Evolutionary conservation across 108 stramenopile genomes (phyloP).

Genomic region (Nannochloropsis gaditana): DNA sequence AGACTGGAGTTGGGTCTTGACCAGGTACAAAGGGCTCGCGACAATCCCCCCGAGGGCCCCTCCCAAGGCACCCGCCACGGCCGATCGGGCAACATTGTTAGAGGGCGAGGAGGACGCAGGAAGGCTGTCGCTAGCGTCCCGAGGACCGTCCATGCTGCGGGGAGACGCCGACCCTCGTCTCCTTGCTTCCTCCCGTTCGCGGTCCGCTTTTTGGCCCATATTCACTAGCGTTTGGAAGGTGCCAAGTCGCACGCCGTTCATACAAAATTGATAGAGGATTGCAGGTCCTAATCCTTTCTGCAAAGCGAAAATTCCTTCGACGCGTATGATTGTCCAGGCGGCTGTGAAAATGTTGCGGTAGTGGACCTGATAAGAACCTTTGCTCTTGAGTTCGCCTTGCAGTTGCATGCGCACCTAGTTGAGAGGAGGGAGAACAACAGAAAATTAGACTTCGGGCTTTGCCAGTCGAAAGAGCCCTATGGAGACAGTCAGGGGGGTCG

Average conservation of each 20-base stretch:
- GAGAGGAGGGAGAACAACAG: background rate
- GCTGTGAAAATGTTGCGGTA: background rate
- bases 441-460: background rate
- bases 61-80: background rate
- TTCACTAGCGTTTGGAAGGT: background rate
- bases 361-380: conserved; percentile 2
- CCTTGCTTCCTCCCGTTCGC: background rate
- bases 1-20: conserved; percentile 3
- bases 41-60: background rate
- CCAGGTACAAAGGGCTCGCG: background rate
- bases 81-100: background rate
- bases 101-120: too few species aligned
- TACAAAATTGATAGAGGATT: background rate
- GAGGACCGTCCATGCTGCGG: background rate
- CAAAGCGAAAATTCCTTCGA: background rate
- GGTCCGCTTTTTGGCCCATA: background rate
- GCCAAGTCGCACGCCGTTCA: background rate
- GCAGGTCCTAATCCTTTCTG: conserved; percentile 19
- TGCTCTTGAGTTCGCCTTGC: conserved; percentile 18
- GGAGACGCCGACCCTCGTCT: background rate
- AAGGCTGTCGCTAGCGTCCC: too few species aligned
- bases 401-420: background rate
- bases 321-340: background rate
- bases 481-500: too few species aligned
- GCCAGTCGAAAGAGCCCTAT: too few species aligned